Evolutionary conservation across 1,284 basidiomycete genomes (phyloP).

Genomic region (Xerocomus tenax): DNA sequence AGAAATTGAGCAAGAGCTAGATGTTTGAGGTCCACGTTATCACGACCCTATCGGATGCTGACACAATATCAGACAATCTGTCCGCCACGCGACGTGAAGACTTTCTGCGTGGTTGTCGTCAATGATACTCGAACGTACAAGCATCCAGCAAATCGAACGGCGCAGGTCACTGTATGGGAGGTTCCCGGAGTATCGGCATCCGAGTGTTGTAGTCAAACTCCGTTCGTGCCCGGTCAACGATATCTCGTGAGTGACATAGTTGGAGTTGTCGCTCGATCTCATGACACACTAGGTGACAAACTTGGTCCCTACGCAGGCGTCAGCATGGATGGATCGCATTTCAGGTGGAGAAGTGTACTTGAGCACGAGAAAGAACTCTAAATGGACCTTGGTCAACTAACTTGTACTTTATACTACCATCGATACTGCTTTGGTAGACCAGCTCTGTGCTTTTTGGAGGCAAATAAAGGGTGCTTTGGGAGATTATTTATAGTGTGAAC

Average conservation of each 20-base stretch:
- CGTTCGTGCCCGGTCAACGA: constrained; percentile 57
- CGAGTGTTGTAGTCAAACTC: constrained; percentile 46
- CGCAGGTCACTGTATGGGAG: constrained; percentile 82
- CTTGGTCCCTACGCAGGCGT: constrained; percentile 24
- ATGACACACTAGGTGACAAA: constrained; percentile 24
- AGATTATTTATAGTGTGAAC: no score
- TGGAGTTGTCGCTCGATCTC: neutral
- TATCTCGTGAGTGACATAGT: constrained; percentile 48
- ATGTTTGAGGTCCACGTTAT: constrained; percentile 36
- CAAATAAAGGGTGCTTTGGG: neutral
- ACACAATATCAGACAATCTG: constrained; percentile 46
- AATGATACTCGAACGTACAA: constrained; percentile 57
- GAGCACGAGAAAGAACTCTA: constrained; percentile 27
- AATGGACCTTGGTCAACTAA: constrained; percentile 24
- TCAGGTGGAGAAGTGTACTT: constrained; percentile 27
- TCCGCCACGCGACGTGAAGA: constrained; percentile 71
- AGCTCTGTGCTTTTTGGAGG: neutral
- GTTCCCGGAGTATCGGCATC: constrained; percentile 45
- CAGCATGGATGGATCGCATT: constrained; percentile 27
- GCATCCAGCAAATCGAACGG: constrained; percentile 48
- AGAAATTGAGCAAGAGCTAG: constrained; percentile 63
- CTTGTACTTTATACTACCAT: neutral
- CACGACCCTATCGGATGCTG: constrained; percentile 1
- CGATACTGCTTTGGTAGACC: neutral
- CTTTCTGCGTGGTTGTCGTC: constrained; percentile 72